Evolutionary conservation across 2,329 filamentous ascomycete species (phyloP), one percentile per base, ranked within the genome.

Genomic region (Aspergillus quadricinctus): DNA sequence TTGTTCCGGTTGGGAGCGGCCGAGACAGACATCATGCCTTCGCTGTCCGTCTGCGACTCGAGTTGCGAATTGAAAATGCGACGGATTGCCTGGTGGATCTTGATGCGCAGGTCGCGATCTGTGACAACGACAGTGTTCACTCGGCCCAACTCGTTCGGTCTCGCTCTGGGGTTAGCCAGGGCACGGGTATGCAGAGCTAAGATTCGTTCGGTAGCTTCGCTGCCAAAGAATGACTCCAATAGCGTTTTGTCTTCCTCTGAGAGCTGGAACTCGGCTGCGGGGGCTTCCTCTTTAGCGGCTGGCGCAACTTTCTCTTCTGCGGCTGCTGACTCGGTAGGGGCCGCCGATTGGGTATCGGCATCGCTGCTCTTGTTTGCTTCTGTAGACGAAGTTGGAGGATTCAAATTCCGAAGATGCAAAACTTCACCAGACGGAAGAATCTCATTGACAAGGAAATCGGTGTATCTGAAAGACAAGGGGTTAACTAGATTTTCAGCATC

Each of bases 371-470:
- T 57, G 1, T 58, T 46, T 8, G 60, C 53, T 28, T 58, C 53
- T 8, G 54, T 49, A 7, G 27, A n/a, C 43, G 64, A 58, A 14
- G 57, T 49, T 0, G 73, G 72, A 7, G 67, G 66, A 19, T 66
- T 63, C 17, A 81, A 72, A 53, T 79, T 81, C 56, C 74, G 79
- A 50, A 97, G 78, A 72, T 93, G 90, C 52, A 94, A 72, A 14
- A 96, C 89, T 53, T 85, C 75, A 17, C 92, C 92, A 67, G 88
- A 83, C 29, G 87, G 85, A 21, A 83, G 78, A 60, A 97, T 93
- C 73, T 97, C 92, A 68, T 96, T 92, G 65, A 97, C 92, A 64
- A 94, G 80, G 66, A 97, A 97, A 72, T 97, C 92, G 3, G 92
- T 93, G 73, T 92, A 97, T 63, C 90, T 85, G 55, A 50, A n/a